Percentiles rank a stretch among this genome's conserved stretches.
Conservation (phyloP, 164 flowering plant genomes). For the Stephania cephalantha region DNA sequence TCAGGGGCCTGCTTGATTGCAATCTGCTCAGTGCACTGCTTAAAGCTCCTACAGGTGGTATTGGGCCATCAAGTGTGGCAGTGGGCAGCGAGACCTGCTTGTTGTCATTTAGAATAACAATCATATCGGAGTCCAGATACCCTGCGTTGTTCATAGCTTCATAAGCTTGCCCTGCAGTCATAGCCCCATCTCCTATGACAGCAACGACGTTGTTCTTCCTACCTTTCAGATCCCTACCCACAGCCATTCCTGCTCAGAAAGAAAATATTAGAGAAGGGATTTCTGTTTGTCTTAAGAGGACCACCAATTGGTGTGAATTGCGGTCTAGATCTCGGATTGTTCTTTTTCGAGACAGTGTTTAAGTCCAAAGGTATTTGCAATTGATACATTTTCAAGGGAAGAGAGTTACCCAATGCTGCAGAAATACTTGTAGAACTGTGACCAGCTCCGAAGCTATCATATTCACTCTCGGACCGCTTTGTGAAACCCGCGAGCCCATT, state of each 20-base stretch:
- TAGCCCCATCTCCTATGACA: constrained; percentile 97
- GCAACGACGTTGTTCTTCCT: constrained; percentile 73
- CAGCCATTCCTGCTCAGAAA: constrained; percentile 80
- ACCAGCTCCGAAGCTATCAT: constrained; percentile 89
- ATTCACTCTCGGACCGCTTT: constrained; percentile 86
- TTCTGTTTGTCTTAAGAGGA: not conserved
- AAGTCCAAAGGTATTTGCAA: not conserved
- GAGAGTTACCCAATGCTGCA: constrained; percentile 70
- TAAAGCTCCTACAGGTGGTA: constrained; percentile 90
- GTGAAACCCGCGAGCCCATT: constrained; percentile 91
- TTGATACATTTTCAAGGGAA: constrained; percentile 1
- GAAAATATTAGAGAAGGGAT: not conserved
- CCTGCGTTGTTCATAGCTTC: constrained; percentile 99
- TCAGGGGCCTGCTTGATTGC: constrained; percentile 88
- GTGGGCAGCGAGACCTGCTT: constrained; percentile 95
- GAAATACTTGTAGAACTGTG: constrained; percentile 96
- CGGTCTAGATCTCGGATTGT: not conserved
- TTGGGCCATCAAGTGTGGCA: constrained; percentile 87
- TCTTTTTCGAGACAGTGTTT: not conserved
- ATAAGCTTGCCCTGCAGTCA: constrained; percentile 99
- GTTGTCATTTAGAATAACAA: constrained; percentile 93
- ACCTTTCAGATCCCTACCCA: constrained; percentile 90
- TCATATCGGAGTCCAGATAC: constrained; percentile 93
- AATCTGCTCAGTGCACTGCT: constrained; percentile 92
- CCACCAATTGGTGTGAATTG: not conserved